Evolutionary conservation across 345 rosid genomes (phyloP).

Genomic region (Eucalyptus pauciflora): DNA sequence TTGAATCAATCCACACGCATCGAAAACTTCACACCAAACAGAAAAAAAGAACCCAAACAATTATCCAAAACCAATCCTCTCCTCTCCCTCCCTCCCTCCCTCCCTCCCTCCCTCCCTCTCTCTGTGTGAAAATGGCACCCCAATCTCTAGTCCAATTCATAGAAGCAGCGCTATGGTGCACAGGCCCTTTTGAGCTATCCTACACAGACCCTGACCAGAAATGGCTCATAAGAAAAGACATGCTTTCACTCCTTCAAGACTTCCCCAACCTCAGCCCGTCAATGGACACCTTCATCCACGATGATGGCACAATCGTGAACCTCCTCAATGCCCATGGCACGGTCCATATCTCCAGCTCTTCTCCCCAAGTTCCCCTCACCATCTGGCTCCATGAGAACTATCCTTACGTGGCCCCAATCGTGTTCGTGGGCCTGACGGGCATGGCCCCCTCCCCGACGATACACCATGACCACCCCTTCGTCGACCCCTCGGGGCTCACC

Average conservation of each 20-base stretch:
- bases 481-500: constrained; percentile 31
- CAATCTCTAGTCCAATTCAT: constrained; percentile 35
- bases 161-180: constrained; percentile 38
- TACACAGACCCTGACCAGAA: constrained; percentile 54
- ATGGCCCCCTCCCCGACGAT: constrained; percentile 3
- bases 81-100: not conserved
- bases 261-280: constrained; percentile 33
- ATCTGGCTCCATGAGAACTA: constrained; percentile 68
- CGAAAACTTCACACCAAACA: not conserved
- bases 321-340: constrained; percentile 34
- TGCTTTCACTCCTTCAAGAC: constrained; percentile 39
- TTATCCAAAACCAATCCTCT: not conserved
- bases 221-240: constrained; percentile 47
- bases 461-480: constrained; percentile 49
- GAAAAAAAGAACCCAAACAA: not conserved
- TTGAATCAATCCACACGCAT: not conserved
- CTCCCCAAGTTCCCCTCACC: constrained; percentile 30
- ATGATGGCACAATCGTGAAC: constrained; percentile 47
- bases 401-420: constrained; percentile 46
- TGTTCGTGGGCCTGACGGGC: constrained; percentile 10
- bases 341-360: constrained; percentile 9
- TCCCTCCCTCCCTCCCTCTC: not conserved
- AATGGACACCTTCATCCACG: constrained; percentile 30
- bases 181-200: constrained; percentile 28
- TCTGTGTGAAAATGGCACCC: constrained; percentile 15